Evolutionary conservation across 2,329 filamentous ascomycete species (phyloP).

Genomic region (Huntiella moniliformis): DNA sequence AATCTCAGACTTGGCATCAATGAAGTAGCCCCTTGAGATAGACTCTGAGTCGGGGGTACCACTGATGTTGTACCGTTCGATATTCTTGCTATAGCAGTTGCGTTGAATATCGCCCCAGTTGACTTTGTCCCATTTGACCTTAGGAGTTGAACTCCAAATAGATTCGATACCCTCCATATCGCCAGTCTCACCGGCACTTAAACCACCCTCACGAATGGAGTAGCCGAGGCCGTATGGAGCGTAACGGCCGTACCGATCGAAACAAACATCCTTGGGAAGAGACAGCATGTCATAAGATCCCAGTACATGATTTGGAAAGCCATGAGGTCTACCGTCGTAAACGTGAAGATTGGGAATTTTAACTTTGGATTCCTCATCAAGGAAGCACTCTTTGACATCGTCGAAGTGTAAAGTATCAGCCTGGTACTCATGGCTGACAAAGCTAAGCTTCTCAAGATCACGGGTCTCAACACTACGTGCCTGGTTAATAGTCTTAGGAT

Average conservation of each 20-base stretch:
- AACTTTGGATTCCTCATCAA: constrained; percentile 48
- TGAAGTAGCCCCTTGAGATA: constrained; percentile 31
- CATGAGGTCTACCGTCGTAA: constrained; percentile 59
- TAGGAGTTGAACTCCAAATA: constrained; percentile 52
- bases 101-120: constrained; percentile 66
- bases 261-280: constrained; percentile 72
- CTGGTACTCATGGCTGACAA: constrained; percentile 19
- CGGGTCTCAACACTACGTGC: neutral
- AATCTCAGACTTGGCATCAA: constrained; percentile 19
- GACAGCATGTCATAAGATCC: constrained; percentile 74
- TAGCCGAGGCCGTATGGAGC: constrained; percentile 87
- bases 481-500: constrained; percentile 36
- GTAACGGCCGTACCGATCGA: constrained; percentile 74
- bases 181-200: constrained; percentile 69
- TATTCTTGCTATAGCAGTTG: constrained; percentile 53
- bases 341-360: constrained; percentile 52
- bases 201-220: constrained; percentile 55
- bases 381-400: constrained; percentile 56
- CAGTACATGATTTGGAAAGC: constrained; percentile 67
- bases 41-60: constrained; percentile 16
- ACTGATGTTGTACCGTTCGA: constrained; percentile 37
- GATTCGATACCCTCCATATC: constrained; percentile 63
- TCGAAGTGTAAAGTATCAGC: constrained; percentile 35
- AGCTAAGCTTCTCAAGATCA: neutral
- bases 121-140: constrained; percentile 59